Percentiles rank a stretch among this genome's conserved stretches.
These are phyloP conservation scores for Chlamydomonas asymmetrica DNA, from an alignment of 139 green algal species.

Conservation along the genomic window DNA sequence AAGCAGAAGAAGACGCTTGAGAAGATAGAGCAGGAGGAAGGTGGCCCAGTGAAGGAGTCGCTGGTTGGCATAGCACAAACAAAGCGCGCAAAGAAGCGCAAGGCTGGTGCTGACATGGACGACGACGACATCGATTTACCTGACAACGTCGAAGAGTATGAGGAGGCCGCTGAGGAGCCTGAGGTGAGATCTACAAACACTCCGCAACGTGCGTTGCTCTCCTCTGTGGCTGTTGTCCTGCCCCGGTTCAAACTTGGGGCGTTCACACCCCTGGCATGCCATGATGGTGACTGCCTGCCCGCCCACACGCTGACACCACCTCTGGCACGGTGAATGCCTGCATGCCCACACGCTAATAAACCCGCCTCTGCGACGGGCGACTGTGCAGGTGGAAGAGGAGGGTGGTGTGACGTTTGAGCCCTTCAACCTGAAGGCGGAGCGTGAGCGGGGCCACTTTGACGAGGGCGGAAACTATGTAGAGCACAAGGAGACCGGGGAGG, in stretches of 20 bases:
- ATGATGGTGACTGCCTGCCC: neutral
- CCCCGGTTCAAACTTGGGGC: neutral
- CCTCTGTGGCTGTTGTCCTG: neutral
- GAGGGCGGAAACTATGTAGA: constrained; percentile 76
- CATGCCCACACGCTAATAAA: constrained; percentile 1
- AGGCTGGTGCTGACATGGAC: constrained; percentile 24
- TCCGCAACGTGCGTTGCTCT: too few relatives aligned
- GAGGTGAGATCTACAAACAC: too few relatives aligned
- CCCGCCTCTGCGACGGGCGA: neutral
- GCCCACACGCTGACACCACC: neutral
- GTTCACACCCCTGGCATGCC: neutral
- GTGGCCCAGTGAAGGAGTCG: constrained; percentile 67
- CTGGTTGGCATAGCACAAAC: constrained; percentile 65
- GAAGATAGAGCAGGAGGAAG: constrained; percentile 65
- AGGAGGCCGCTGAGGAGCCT: constrained; percentile 16
- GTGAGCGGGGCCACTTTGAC: constrained; percentile 71
- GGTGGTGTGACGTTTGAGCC: constrained; percentile 67
- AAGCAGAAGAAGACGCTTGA: constrained; percentile 61
- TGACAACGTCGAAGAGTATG: constrained; percentile 30
- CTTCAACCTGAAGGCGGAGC: constrained; percentile 80
- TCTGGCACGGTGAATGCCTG: neutral
- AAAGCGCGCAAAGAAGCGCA: constrained; percentile 50
- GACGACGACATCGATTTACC: constrained; percentile 27
- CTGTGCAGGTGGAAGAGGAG: constrained; percentile 50
- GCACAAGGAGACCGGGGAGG: constrained; percentile 52